Percentiles rank a stretch among this genome's conserved stretches.
phyloP scores from a whole-genome alignment of 306 rosid genomes.

The Oemleria cerasiformis region DNA sequence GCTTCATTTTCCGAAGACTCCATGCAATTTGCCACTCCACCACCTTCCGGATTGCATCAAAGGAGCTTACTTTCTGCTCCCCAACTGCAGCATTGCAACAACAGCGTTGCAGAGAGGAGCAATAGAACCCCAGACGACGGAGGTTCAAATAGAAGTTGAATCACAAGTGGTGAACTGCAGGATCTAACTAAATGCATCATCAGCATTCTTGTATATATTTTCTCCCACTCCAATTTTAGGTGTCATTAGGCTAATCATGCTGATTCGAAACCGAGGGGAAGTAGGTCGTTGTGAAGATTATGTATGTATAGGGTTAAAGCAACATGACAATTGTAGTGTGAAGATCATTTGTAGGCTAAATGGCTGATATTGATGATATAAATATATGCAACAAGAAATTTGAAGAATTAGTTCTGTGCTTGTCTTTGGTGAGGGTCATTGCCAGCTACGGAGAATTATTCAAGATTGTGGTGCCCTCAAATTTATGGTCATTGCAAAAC shows the following conservation, averaged over 20 bases:
- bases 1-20: slow-evolving; percentile 30
- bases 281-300: too few species aligned
- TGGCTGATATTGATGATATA: not conserved
- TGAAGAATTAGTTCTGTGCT: not conserved
- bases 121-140: slow-evolving; percentile 30
- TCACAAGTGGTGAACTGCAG: not conserved
- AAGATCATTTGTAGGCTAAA: too few species aligned
- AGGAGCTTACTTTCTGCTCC: slow-evolving; percentile 51
- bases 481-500: too few species aligned
- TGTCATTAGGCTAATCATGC: not conserved
- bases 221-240: not conserved
- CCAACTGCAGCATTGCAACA: slow-evolving; percentile 57
- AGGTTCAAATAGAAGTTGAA: slow-evolving; percentile 29
- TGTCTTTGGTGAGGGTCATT: too few species aligned
- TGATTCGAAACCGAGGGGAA: not conserved
- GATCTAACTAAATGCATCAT: slow-evolving; percentile 1
- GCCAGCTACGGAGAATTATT: too few species aligned
- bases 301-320: not conserved
- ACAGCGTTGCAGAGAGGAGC: slow-evolving; percentile 42
- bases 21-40: slow-evolving; percentile 26
- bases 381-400: not conserved
- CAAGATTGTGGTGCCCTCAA: not conserved
- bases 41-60: slow-evolving; percentile 37
- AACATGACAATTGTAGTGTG: not conserved
- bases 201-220: not conserved